Evolutionary conservation across 192 early-diverging fungal species (phyloP), one percentile per base, ranked within the genome.

Genomic region (Coemansia furcata): DNA sequence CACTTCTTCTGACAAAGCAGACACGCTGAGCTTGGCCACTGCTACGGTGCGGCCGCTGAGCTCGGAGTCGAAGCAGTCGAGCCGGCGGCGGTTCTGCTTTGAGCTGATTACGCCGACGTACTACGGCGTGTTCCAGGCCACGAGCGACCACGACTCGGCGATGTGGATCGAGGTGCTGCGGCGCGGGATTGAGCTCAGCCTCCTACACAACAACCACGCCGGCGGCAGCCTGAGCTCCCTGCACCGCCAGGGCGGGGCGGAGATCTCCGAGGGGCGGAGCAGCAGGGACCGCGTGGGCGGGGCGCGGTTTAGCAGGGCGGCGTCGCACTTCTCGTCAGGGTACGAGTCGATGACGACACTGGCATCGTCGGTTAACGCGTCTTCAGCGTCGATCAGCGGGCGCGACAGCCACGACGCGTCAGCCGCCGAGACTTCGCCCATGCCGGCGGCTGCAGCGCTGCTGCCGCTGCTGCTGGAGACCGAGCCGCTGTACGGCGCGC

Each of bases 51-150:
- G 80, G 1, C 60, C 71, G 37, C 46, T 82, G 60, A 23, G 30
- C 11, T 58, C 75, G 1, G 75, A 77, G 9, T 40, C 74, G 35
- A 77, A 77, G 66, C 72, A 66, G 59, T 68, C 75, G 10, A 65
- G 58, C 6, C 17, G 47, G 14, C 79, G 92, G 38, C 86, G 92
- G 26, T 91, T 90, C 74, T 88, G 89, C 62, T 94, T 94, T 71
- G 92, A 93, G 54, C 70, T 94, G 19, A 92, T 94, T 43, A 90
- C 92, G 17, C 92, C 93, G 8, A 80, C 84, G 63, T 87, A 89
- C 39, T 83, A 88, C 30, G 86, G 86, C 65, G 83, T 89, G 15
- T 81, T 93, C 58, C 93, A 95, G 74, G 91, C 93, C 1, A 87
- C 89, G 40, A 86, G 86, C 64, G 81, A 87, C 58, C 66, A 74